A percentile compares a stretch with the other conserved stretches of the same genome.
Evolutionary conservation across 768 basidiomycete species (phyloP).

Genomic region (Jaapia argillacea): DNA sequence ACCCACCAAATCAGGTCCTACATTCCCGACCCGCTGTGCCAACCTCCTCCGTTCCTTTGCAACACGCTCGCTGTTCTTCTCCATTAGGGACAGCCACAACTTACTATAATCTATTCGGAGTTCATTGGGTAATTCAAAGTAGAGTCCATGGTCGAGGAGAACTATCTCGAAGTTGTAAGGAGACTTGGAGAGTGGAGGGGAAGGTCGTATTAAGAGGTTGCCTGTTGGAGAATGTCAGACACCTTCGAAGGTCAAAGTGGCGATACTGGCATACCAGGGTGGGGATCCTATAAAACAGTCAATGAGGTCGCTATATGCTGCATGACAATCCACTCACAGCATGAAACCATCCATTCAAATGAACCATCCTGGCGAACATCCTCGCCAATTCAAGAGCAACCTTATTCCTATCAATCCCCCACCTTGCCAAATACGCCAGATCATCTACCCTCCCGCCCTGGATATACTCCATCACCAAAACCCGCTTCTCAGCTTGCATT

Average conservation of each 20-base stretch:
- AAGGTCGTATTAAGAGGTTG: conserved; percentile 84
- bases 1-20: conserved; percentile 74
- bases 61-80: conserved; percentile 53
- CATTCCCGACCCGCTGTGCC: conserved; percentile 85
- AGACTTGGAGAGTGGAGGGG: conserved; percentile 49
- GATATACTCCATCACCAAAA: conserved; percentile 93
- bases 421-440: conserved; percentile 66
- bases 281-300: conserved; percentile 55
- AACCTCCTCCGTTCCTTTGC: conserved; percentile 71
- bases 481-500: conserved; percentile 69
- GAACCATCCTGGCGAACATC: conserved; percentile 95
- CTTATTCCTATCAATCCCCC: conserved; percentile 86
- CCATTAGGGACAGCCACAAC: conserved; percentile 87
- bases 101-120: conserved; percentile 78
- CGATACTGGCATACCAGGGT: conserved; percentile 46
- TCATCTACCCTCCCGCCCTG: conserved; percentile 86
- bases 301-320: neutral
- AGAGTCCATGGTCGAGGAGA: conserved; percentile 87
- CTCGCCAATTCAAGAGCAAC: conserved; percentile 84
- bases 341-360: conserved; percentile 87
- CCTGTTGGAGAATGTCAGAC: conserved; percentile 30
- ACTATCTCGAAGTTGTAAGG: conserved; percentile 96
- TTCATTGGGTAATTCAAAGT: conserved; percentile 80
- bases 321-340: conserved; percentile 36
- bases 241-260: neutral